Base-by-base conservation (phyloP, 495 filamentous ascomycete species). In the Podospora comata region DNA sequence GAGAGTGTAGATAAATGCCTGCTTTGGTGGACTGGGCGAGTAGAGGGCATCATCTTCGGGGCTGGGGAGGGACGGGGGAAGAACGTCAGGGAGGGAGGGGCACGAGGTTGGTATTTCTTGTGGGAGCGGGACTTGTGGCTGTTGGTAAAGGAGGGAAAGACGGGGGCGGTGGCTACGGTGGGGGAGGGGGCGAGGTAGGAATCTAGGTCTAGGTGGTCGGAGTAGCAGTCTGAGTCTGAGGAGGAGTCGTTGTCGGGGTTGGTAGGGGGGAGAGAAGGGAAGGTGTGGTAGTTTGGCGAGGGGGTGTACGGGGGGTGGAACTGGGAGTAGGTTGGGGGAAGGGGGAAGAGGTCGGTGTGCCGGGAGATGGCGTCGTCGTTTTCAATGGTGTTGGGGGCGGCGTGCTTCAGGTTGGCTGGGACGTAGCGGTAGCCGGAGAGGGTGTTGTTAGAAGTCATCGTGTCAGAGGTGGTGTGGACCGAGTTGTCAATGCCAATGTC, bases 121-220 rank as follows among this genome's bases (percentile, higher is more conserved):
- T 48, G 9, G 0, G 39, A 11, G 39, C 23, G 23, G 23, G 23
- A 23, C 39, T 48, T 48, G 5, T 48, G 9, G 5, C 6, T 3
- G 39, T 48, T 48, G 15, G 39, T 16, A 48, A 11, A 48, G 15
- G 39, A 48, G 39, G 39, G 39, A 11, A 48, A 48, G 9, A 48
- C 39, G 0, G 55, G 23, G n/a, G 19, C 55, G n/a, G 55, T 58
- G 23, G 55, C 55, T 7, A n/a, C n/a, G 18, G 3, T 26, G 39
- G 39, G 39, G 23, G 55, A 58, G 13, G 55, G 55, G 30, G 27
- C 61, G 27, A 63, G n/a, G 61, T 63, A 63, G n/a, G 48, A 30
- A n/a, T 63, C 61, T 3, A 63, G 30, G 15, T 63, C 61, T 19
- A 63, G n/a, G 32, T 63, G 61, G 30, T 63, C 61, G 5, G 61